These are phyloP conservation scores for Penicillium frequentans DNA, from an alignment of 2,329 filamentous ascomycete species.

Conservation along the genomic window DNA sequence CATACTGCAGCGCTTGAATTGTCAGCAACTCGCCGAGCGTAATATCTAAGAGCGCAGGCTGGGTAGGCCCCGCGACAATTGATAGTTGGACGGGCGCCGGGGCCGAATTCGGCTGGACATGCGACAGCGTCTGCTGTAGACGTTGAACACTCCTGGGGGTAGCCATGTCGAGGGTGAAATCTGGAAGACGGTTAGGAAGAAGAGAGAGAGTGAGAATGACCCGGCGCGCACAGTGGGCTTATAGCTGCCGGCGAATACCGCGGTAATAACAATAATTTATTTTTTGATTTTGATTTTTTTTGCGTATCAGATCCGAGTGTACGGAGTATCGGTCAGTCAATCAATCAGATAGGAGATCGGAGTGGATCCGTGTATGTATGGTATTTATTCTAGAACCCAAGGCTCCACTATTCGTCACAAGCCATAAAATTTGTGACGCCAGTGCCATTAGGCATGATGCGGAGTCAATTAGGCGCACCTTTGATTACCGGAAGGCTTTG, in stretches of 20 bases:
- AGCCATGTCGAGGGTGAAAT: slow-evolving; percentile 18
- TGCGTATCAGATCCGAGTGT: slow-evolving; percentile 4
- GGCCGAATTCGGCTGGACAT: slow-evolving; percentile 21
- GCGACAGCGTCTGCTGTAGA: slow-evolving; percentile 32
- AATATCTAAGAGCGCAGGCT: slow-evolving; percentile 69
- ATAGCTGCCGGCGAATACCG: slow-evolving; percentile 2
- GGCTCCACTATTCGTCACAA: not conserved
- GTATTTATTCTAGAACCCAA: not conserved
- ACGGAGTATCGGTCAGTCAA: not conserved
- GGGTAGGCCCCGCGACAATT: slow-evolving; percentile 66
- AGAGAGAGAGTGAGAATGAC: not conserved
- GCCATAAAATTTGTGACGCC: not conserved
- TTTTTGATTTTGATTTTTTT: not conserved
- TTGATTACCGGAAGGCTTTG: too few relatives aligned
- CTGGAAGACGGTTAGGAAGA: not conserved
- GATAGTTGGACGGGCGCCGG: slow-evolving; percentile 40
- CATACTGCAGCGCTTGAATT: slow-evolving; percentile 66
- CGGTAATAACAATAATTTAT: not conserved
- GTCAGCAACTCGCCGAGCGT: slow-evolving; percentile 72
- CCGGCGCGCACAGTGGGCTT: not conserved
- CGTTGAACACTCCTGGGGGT: slow-evolving; percentile 26
- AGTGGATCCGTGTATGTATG: not conserved
- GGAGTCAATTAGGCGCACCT: not conserved
- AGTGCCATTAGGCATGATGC: not conserved
- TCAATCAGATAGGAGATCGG: slow-evolving; percentile 1